A percentile compares a stretch with the other conserved stretches of the same genome.
phyloP scores from a whole-genome alignment of 345 rosid genomes.

The Syzygium grande region DNA sequence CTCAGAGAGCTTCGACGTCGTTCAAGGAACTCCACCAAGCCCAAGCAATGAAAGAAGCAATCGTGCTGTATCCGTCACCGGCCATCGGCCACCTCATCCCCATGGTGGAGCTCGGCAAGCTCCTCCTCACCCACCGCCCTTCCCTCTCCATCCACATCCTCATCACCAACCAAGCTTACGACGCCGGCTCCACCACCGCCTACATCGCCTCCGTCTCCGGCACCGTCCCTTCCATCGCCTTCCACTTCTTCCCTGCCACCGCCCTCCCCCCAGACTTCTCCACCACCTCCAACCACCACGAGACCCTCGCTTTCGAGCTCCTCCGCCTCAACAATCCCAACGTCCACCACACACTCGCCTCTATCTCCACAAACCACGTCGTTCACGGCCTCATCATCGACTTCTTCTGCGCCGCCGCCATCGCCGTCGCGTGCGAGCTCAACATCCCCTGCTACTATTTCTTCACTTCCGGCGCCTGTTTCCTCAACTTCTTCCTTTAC shows the following conservation, averaged over 20 bases:
- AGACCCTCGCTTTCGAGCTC: constrained; percentile 23
- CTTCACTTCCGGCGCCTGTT: constrained; percentile 33
- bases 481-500: constrained; percentile 21
- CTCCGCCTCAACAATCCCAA: constrained; percentile 31
- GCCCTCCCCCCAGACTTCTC: constrained; percentile 15
- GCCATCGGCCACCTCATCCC: constrained; percentile 60
- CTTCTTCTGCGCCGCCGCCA: constrained; percentile 30
- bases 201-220: constrained; percentile 26
- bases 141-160: constrained; percentile 49
- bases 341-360: constrained; percentile 24
- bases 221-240: constrained; percentile 31
- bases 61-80: constrained; percentile 60
- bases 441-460: constrained; percentile 33
- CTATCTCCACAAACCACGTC: constrained; percentile 16
- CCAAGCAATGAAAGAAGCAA: constrained; percentile 17
- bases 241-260: constrained; percentile 31
- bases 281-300: constrained; percentile 15
- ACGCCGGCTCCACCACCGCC: constrained; percentile 24
- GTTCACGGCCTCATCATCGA: constrained; percentile 32
- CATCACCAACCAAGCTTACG: constrained; percentile 30
- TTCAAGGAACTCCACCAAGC: background rate
- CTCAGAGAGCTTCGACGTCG: background rate
- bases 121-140: constrained; percentile 32
- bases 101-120: constrained; percentile 65
- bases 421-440: constrained; percentile 17